phyloP scores from a whole-genome alignment of 768 basidiomycete genomes.

The Boletus coccyginus region DNA sequence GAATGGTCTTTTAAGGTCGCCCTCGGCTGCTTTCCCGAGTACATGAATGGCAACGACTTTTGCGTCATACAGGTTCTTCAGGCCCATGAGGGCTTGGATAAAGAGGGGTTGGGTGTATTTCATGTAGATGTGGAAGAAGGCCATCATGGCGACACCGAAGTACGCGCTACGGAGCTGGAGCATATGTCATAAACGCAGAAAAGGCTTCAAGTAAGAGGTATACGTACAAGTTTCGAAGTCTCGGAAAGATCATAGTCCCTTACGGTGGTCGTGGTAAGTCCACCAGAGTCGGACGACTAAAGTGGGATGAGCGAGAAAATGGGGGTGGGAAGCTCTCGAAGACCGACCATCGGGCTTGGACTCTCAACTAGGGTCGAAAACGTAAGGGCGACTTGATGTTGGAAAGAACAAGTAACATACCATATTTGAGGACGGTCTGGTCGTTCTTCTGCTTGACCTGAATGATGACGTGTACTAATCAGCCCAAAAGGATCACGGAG shows the following conservation, averaged over 20 bases:
- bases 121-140: conserved; percentile 90
- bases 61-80: conserved; percentile 87
- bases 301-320: neutral
- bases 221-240: conserved; percentile 71
- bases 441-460: conserved; percentile 96
- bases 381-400: neutral
- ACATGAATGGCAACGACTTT: conserved; percentile 83
- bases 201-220: conserved; percentile 23
- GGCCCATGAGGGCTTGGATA: conserved; percentile 92
- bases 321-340: neutral
- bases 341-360: conserved; percentile 67
- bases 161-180: conserved; percentile 60
- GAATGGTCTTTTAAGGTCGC: conserved; percentile 90
- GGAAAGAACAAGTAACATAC: conserved; percentile 39
- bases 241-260: conserved; percentile 92
- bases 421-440: conserved; percentile 93
- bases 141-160: conserved; percentile 84
- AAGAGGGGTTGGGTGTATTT: conserved; percentile 96
- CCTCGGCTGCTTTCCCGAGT: conserved; percentile 73
- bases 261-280: conserved; percentile 87
- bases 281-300: conserved; percentile 62
- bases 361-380: conserved; percentile 59
- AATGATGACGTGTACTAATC: conserved; percentile 13
- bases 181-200: neutral
- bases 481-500: neutral